Conservation (phyloP, 768 basidiomycete genomes). For the Termitomyces sp. region DNA sequence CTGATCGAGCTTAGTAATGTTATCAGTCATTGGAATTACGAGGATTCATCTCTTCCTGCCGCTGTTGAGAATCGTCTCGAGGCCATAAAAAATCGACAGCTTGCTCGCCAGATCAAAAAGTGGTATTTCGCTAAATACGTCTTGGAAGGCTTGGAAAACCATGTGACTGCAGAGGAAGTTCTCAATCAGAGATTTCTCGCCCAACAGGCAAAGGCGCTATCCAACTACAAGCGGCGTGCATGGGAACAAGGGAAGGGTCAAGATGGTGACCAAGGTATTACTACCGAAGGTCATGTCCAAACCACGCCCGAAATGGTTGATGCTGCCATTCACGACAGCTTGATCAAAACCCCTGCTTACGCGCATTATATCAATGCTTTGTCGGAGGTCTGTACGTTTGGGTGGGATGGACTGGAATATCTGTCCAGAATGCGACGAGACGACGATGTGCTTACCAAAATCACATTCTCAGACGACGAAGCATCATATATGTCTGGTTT, state of each 20-base stretch:
- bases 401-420: too few species aligned
- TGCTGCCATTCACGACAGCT: background rate
- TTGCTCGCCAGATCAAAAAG: background rate
- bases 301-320: too few species aligned
- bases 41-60: background rate
- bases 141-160: background rate
- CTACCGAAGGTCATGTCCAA: too few species aligned
- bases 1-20: background rate
- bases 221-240: background rate
- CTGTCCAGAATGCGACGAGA: too few species aligned
- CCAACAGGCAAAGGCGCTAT: background rate
- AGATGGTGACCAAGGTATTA: too few species aligned
- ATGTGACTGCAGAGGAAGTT: background rate
- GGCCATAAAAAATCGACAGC: background rate
- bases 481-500: too few species aligned
- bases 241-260: too few species aligned
- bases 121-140: background rate
- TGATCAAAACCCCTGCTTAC: background rate
- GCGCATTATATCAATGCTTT: background rate
- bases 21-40: too few species aligned
- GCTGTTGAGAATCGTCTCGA: background rate
- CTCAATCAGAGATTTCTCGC: background rate
- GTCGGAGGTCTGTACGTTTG: too few species aligned
- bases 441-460: too few species aligned
- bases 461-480: too few species aligned